A percentile compares a stretch with the other conserved stretches of the same genome.
These are phyloP conservation scores for Ustilago xerochloae DNA, from an alignment of 1,284 basidiomycete species.

Conservation along the genomic window DNA sequence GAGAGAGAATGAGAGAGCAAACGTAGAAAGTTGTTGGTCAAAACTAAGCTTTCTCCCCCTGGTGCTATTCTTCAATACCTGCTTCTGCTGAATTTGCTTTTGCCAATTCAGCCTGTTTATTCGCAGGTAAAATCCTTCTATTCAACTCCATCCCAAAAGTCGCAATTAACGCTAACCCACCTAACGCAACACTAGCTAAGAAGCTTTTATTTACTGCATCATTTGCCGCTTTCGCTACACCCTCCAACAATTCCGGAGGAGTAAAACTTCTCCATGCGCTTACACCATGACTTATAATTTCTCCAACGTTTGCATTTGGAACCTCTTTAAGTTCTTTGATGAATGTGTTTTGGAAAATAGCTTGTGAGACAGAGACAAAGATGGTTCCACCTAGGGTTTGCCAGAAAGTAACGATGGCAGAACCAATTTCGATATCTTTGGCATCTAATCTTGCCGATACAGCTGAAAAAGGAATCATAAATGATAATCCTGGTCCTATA, in stretches of 20 bases:
- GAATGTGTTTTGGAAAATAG: constrained; percentile 54
- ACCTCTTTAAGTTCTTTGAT: constrained; percentile 22
- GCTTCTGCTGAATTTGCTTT: background rate
- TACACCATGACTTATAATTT: constrained; percentile 40
- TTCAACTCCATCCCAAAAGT: constrained; percentile 52
- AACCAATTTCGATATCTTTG: constrained; percentile 44
- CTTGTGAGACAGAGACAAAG: constrained; percentile 39
- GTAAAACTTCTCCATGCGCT: constrained; percentile 41
- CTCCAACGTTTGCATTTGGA: constrained; percentile 20
- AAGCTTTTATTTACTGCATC: constrained; percentile 39
- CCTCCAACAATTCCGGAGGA: constrained; percentile 13
- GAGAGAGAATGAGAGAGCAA: too few species aligned
- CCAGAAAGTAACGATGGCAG: constrained; percentile 51
- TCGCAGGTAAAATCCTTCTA: constrained; percentile 20
- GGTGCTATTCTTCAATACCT: background rate
- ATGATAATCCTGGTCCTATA: constrained; percentile 37
- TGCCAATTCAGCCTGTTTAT: background rate
- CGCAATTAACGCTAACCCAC: constrained; percentile 25
- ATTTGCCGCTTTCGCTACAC: constrained; percentile 36
- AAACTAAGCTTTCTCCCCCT: too few species aligned
- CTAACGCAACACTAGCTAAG: constrained; percentile 32
- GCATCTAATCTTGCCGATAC: constrained; percentile 29
- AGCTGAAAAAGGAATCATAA: constrained; percentile 52
- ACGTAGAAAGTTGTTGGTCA: too few species aligned
- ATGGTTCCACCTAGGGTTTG: constrained; percentile 50